A percentile compares a stretch with the other conserved stretches of the same genome.
These are phyloP conservation scores for Lepidium didymum DNA, from an alignment of 345 rosid species.

Conservation along the genomic window DNA sequence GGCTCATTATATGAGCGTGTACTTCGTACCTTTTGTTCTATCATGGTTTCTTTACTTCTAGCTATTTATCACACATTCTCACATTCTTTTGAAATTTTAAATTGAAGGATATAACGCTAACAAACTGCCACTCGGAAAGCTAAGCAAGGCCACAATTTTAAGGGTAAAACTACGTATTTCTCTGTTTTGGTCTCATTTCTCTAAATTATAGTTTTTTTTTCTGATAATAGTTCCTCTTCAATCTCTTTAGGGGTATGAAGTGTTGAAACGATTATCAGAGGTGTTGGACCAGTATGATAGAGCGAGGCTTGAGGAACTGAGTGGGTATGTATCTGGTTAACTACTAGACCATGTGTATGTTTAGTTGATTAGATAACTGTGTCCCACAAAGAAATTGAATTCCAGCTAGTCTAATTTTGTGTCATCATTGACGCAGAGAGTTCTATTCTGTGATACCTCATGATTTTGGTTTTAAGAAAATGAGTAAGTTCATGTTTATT, in stretches of 20 bases:
- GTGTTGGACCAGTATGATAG: constrained; percentile 41
- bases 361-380: neutral
- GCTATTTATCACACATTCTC: neutral
- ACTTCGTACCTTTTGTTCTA: neutral
- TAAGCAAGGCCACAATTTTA: constrained; percentile 66
- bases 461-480: constrained; percentile 82
- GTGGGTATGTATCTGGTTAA: constrained; percentile 49
- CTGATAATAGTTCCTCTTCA: constrained; percentile 9
- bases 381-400: neutral
- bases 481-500: constrained; percentile 47
- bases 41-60: neutral
- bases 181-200: neutral
- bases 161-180: constrained; percentile 14
- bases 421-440: constrained; percentile 46
- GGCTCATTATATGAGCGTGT: neutral
- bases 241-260: constrained; percentile 67
- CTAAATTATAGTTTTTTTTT: neutral
- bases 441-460: constrained; percentile 89
- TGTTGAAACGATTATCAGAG: constrained; percentile 67
- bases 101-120: constrained; percentile 66
- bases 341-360: neutral
- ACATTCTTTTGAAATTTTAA: neutral
- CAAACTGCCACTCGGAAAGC: constrained; percentile 88
- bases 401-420: constrained; percentile 7
- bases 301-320: constrained; percentile 58